Base-by-base conservation (phyloP, 2,329 filamentous ascomycete species). In the Alternaria infectoria region DNA sequence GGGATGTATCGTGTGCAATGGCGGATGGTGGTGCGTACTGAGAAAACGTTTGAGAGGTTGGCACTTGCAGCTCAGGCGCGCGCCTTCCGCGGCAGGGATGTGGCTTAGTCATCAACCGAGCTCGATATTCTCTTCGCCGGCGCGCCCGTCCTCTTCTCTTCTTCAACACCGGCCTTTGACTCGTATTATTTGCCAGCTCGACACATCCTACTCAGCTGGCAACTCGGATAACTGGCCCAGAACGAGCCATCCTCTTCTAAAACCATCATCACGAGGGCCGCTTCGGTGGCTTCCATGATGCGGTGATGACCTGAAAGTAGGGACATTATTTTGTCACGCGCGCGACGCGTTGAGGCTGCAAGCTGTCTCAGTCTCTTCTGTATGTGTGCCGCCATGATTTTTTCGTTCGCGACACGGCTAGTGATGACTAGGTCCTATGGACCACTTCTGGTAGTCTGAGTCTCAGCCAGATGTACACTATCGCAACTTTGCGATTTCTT, bases 231-330 rank as follows among this genome's bases (percentile, higher is more conserved):
- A 87, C 86, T 81, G 87, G 90, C 91, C 90, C 83, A 92, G 90
- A 93, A 82, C 75, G 84, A 86, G 75, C 76, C 75, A 81, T 79
- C 86, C 89, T 87, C 87, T 88, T 90, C 84, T 90, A 93, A 93
- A 93, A 93, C 90, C 90, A 90, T 92, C 86, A 87, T 89, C 87
- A 89, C 88, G 90, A 93, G 88, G 87, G 87, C 83, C 85, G 81
- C 82, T 79, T 80, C 81, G 76, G 83, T 79, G 83, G 85, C 84
- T 84, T 84, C 84, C 88, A 90, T 86, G 88, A 90, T 83, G 79
- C 83, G 87, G 81, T 86, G 88, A 89, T 87, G 87, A 90, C 88
- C 88, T 89, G 83, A 84, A 83, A 86, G 85, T 82, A 85, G 87
- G 84, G 80, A 89, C 87, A 89, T 80, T 71, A 65, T 65, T 70